Base-by-base conservation (phyloP, 2,329 filamentous ascomycete genomes). In the Epichloe aotearoae region DNA sequence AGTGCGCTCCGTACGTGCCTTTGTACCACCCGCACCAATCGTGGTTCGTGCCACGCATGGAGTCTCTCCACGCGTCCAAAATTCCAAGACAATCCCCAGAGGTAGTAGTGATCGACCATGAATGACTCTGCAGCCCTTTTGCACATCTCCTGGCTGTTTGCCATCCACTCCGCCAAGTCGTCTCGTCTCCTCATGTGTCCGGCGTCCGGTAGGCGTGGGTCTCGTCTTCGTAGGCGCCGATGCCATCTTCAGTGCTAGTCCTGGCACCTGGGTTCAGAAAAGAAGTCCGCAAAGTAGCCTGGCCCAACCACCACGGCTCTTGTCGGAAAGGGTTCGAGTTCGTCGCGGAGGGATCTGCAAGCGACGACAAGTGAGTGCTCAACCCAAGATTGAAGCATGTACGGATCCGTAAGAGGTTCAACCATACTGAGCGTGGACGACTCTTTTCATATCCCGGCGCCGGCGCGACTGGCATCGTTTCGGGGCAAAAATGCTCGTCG, bases 61-160 rank as follows among this genome's bases (percentile, higher is more conserved):
- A 55, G 11, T 60, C 56, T 56, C 6, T 69, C 76, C 76, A 80
- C 52, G 76, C 72, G 39, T 73, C 63, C 53, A 80, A 52, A 15
- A 73, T 53, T 53, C 60, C 58, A 47, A 74, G n/a, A 72, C 64
- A 46, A 84, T 56, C 30, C 79, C 65, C 14, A 73, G 56, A 0
- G 79, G 80, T 2, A 83, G 64, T 19, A 19, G 19, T 19, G 19
- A 55, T 83, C 79, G 5, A 82, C 69, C 30, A 23, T 23, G 23
- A 7, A 80, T 66, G 1, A 76, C 69, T 51, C 64, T 68, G 7
- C 66, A 64, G 0, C 73, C 79, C 65, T 80, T 80, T 17, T 61
- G 63, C 3, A 77, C 69, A 57, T 83, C 77, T 0, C 79, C 79
- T 0, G 66, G 70, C 63, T 82, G 77, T 0, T 72, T 70, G 15